phyloP scores from a whole-genome alignment of 495 filamentous ascomycete genomes.

The Annulohypoxylon moriforme region DNA sequence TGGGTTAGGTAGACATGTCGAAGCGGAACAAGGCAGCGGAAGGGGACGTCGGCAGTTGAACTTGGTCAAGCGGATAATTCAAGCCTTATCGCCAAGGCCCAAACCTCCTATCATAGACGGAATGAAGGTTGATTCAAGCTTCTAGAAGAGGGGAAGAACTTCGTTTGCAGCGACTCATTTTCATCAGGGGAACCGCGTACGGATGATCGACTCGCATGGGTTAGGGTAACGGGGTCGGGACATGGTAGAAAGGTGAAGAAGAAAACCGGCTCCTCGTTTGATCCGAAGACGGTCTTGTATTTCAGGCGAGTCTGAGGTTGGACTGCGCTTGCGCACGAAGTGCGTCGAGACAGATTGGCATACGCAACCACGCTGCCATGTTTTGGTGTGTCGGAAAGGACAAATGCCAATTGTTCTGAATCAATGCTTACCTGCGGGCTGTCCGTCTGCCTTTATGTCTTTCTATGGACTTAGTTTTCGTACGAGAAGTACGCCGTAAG shows the following conservation, averaged over 20 bases:
- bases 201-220: slow-evolving; percentile 36
- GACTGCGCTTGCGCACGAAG: slow-evolving; percentile 9
- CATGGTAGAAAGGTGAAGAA: slow-evolving; percentile 3
- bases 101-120: slow-evolving; percentile 29
- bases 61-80: slow-evolving; percentile 39
- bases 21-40: slow-evolving; percentile 31
- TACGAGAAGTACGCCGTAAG: neutral
- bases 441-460: slow-evolving; percentile 1
- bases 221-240: slow-evolving; percentile 28
- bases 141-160: slow-evolving; percentile 35
- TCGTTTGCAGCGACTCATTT: slow-evolving; percentile 15
- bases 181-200: neutral
- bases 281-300: slow-evolving; percentile 4
- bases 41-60: slow-evolving; percentile 35
- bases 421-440: slow-evolving; percentile 1
- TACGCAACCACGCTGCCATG: neutral
- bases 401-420: neutral
- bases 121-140: slow-evolving; percentile 40
- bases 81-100: slow-evolving; percentile 45
- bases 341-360: neutral
- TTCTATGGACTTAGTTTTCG: neutral
- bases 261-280: slow-evolving; percentile 8
- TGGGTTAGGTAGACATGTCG: slow-evolving; percentile 21
- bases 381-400: neutral
- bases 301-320: neutral